Conservation (phyloP, 169 alveolate species). For the Babesia bigemina region DNA sequence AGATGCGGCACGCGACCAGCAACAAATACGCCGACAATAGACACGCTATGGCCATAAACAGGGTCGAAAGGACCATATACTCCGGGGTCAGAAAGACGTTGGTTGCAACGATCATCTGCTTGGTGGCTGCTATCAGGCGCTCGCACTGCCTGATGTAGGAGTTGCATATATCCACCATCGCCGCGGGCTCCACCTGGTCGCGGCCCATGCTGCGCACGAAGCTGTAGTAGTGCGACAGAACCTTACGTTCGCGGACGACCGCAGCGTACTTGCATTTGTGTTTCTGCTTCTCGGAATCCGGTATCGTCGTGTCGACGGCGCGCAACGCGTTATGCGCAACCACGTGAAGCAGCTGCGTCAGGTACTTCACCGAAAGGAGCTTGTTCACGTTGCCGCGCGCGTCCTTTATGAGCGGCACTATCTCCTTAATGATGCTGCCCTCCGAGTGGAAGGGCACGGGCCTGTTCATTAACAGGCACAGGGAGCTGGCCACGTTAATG, state of each 20-base stretch:
- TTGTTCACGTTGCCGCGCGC: constrained; percentile 31
- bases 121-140: constrained; percentile 7
- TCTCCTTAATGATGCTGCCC: constrained; percentile 30
- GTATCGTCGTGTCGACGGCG: constrained; percentile 36
- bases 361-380: constrained; percentile 28
- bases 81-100: constrained; percentile 29
- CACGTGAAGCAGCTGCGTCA: constrained; percentile 50
- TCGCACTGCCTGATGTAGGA: constrained; percentile 31
- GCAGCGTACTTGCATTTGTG: not conserved
- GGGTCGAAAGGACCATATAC: constrained; percentile 5
- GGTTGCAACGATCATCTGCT: not conserved
- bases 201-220: constrained; percentile 45
- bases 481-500: constrained; percentile 21
- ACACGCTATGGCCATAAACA: constrained; percentile 8
- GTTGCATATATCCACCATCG: constrained; percentile 2
- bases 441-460: constrained; percentile 55
- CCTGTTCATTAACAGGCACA: constrained; percentile 28
- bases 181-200: constrained; percentile 4
- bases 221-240: constrained; percentile 22
- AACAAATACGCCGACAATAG: not conserved
- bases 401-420: constrained; percentile 47
- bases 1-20: constrained; percentile 16
- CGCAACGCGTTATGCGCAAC: constrained; percentile 36
- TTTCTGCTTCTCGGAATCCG: constrained; percentile 6
- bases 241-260: constrained; percentile 9